Evolutionary conservation across 164 flowering plant species (phyloP).

Genomic region (Aristolochia contorta): DNA sequence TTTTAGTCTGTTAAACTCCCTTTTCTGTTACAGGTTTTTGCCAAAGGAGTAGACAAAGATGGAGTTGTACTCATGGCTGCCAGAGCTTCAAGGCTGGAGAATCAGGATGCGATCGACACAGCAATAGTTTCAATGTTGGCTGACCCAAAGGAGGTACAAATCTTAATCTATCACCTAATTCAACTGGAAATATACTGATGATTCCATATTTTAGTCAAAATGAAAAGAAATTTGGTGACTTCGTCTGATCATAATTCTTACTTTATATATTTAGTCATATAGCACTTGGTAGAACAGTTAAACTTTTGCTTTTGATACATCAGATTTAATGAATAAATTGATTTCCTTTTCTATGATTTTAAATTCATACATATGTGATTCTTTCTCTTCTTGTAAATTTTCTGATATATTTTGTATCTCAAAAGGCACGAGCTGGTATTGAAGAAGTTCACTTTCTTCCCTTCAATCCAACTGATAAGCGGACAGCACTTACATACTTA

Average conservation of each 20-base stretch:
- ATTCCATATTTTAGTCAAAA: no score
- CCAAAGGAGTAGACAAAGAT: slow-evolving; percentile 42
- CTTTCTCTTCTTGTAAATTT: not conserved
- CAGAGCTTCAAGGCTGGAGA: slow-evolving; percentile 58
- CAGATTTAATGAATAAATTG: not conserved
- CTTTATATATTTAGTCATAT: no score
- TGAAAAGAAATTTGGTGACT: no score
- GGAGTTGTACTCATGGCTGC: slow-evolving; percentile 59
- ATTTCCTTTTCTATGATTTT: not conserved
- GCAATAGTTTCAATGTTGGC: slow-evolving; percentile 54
- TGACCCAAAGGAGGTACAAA: slow-evolving; percentile 55
- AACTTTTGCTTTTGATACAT: no score
- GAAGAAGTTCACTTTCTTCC: slow-evolving; percentile 62
- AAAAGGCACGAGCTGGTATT: slow-evolving; percentile 54
- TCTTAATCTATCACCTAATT: no score
- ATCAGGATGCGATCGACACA: slow-evolving; percentile 63
- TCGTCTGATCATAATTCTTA: no score
- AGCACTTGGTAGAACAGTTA: no score
- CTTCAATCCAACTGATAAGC: slow-evolving; percentile 57
- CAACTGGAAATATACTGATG: no score
- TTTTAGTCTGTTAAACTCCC: slow-evolving; percentile 1
- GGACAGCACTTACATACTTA: slow-evolving; percentile 56
- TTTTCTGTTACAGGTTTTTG: slow-evolving; percentile 31
- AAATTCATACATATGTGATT: not conserved
- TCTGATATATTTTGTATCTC: not conserved